Base-by-base conservation (phyloP, 2,329 filamentous ascomycete species). In the Xylariaceae sp. region DNA sequence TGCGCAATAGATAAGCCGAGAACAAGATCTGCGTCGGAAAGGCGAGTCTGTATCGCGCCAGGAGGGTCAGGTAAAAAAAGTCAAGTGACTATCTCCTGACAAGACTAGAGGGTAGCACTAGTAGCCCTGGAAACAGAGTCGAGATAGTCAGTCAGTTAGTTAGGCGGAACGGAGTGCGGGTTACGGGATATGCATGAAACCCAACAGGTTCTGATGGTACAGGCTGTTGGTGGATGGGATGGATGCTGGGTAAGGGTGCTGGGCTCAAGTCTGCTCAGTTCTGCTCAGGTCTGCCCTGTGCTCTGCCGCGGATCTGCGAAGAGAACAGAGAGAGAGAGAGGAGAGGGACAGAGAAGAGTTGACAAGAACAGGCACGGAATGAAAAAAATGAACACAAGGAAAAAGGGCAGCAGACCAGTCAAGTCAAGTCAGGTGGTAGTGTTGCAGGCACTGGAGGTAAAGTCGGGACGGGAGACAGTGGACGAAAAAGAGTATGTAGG, bases 21-120 rank as follows among this genome's bases (percentile, higher is more conserved):
- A 52, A 47, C 17, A 39, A 47, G 50, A 51, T 49, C 42, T 51
- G 53, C 42, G 56, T 55, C 39, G 34, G 51, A 51, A 55, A 52
- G 39, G 45, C 17, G 61, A 51, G 37, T 51, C 42, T n/a, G 61
- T 58, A 49, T 62, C 56, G 58, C 62, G 54, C 60, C 56, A 51
- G 54, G 48, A 56, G 53, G 61, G 57, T 56, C 45, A 59, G 54
- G 42, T 52, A 56, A 51, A 53, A 50, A 48, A 58, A 53, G 61
- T 61, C 56, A 23, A 57, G 55, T 50, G 51, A 49, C 56, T 54
- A 59, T 51, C 23, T 13, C 49, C 56, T 59, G 55, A 59, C 58
- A 37, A 56, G 53, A 56, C 58, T 58, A 56, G 54, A 18, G 17
- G 23, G 23, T 30, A 30, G 23, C 23, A 30, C 34, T 23, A 44